Percentiles rank a stretch among this genome's conserved stretches.
These are phyloP conservation scores for Saturnispora silvae DNA, from an alignment of 805 yeast genomes.

Conservation along the genomic window DNA sequence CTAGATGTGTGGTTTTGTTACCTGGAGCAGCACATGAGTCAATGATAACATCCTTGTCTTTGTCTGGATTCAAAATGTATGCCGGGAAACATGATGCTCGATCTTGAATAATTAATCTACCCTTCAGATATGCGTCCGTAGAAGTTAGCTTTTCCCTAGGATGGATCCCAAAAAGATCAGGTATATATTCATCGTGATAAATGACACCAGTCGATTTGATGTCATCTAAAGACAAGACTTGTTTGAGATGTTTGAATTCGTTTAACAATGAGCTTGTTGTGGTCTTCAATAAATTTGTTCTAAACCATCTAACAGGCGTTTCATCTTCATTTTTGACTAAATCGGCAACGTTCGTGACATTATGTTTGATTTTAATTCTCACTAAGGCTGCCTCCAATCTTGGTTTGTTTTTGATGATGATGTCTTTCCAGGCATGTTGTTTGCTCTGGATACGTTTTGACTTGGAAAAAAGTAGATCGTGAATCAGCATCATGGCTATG, in stretches of 20 bases:
- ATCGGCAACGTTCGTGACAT: slow-evolving; percentile 46
- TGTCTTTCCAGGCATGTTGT: slow-evolving; percentile 76
- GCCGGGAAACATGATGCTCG: slow-evolving; percentile 97
- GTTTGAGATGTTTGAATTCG: slow-evolving; percentile 34
- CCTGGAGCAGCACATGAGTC: slow-evolving; percentile 99
- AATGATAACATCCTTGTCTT: slow-evolving; percentile 50
- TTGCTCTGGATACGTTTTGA: slow-evolving; percentile 82
- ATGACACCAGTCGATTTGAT: slow-evolving; percentile 39
- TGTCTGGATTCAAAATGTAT: slow-evolving; percentile 53
- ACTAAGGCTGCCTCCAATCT: slow-evolving; percentile 74
- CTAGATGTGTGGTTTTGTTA: slow-evolving; percentile 89
- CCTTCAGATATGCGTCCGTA: slow-evolving; percentile 59
- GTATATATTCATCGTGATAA: slow-evolving; percentile 64
- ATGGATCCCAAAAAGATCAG: slow-evolving; percentile 71
- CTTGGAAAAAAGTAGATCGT: slow-evolving; percentile 68
- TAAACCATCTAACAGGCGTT: slow-evolving; percentile 73
- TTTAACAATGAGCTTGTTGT: slow-evolving; percentile 29
- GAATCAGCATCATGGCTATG: slow-evolving; percentile 56
- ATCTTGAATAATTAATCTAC: slow-evolving; percentile 85
- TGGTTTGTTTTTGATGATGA: slow-evolving; percentile 66
- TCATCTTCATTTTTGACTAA: slow-evolving; percentile 42
- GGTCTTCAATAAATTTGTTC: slow-evolving; percentile 57
- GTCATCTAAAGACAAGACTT: slow-evolving; percentile 36
- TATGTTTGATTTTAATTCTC: slow-evolving; percentile 63
- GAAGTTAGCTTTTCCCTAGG: slow-evolving; percentile 63